Base-by-base conservation (phyloP, 2,329 filamentous ascomycete genomes). In the Penicillium sp. region DNA sequence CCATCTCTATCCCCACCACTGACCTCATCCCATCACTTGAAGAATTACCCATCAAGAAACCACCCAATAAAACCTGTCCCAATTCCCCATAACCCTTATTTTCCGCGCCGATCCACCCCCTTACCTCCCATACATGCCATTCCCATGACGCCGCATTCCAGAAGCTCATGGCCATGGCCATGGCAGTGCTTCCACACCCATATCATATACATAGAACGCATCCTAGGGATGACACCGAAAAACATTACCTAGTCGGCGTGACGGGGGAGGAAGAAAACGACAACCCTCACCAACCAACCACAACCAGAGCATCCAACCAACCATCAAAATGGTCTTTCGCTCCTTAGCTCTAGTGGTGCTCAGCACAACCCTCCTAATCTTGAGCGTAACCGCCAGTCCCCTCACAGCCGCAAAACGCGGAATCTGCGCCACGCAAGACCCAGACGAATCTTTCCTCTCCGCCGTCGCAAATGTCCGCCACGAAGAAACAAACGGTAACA, bases 401-500 rank as follows among this genome's bases (percentile, higher is more conserved):
- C 66, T 61, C 28, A 28, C 61, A 8, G 37, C 37, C 8, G 31
- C 48, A 2, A 56, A 43, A 36, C 65, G 68, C 44, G 67, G 66
- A 8, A 62, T 66, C 29, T 74, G 71, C 55, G 70, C 67, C 23
- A 73, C 71, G 3, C 56, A 56, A 44, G 58, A 67, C 28, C 71
- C 71, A 13, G 60, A 59, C 44, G 46, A 62, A 2, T 47, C 50
- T n/a, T 62, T 74, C 21, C 63, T 64, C 28, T 50, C 52, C 37
- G 67, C 64, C 39, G 58, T 71, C n/a, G 54, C 60, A 39, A 64
- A 58, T 26, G 53, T 74, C 24, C 62, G 54, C 16, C 50, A 34
- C 7, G 50, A 60, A 11, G 62, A 67, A 40, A 47, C 52, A 2
- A 50, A 62, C 14, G 36, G 51, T 37, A 28, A 55, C 10, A 18